A percentile compares a stretch with the other conserved stretches of the same genome.
Evolutionary conservation across 768 basidiomycete species (phyloP).

Genomic region (Galerina marginata): DNA sequence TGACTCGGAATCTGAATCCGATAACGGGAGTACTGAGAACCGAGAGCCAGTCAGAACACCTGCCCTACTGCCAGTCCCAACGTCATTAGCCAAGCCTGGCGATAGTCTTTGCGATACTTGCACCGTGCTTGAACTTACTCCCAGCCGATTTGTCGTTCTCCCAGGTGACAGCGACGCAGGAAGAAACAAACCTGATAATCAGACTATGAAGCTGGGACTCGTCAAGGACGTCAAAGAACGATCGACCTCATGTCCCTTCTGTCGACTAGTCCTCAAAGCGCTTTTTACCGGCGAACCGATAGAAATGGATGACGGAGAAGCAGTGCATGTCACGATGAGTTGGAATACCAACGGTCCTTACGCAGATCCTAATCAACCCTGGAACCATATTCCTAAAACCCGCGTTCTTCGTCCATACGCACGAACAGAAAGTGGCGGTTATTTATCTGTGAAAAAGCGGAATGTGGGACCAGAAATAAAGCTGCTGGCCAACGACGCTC

Average conservation of each 20-base stretch:
- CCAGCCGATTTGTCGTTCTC: conserved; percentile 5
- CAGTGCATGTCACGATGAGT: conserved; percentile 1
- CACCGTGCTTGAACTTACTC: conserved; percentile 1
- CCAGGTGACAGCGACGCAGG: background rate
- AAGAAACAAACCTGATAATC: background rate
- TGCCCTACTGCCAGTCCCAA: background rate
- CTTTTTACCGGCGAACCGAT: background rate
- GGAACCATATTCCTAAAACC: background rate
- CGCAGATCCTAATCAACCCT: background rate
- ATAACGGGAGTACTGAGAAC: too few species aligned
- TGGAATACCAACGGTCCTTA: conserved; percentile 4
- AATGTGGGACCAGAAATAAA: conserved; percentile 7
- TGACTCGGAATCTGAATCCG: too few species aligned
- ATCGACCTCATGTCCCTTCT: conserved; percentile 4
- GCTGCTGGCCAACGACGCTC: conserved; percentile 10
- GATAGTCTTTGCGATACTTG: conserved; percentile 10
- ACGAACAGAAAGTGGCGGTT: background rate
- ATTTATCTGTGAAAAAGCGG: background rate
- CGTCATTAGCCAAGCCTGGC: background rate
- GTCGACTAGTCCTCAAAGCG: conserved; percentile 9
- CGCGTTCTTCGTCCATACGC: conserved; percentile 3
- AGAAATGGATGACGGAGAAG: background rate
- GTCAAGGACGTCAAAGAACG: background rate
- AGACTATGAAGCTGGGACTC: background rate
- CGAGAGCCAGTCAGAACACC: background rate